phyloP scores from a whole-genome alignment of 2,329 filamentous ascomycete genomes.

The Colletotrichum magnum region DNA sequence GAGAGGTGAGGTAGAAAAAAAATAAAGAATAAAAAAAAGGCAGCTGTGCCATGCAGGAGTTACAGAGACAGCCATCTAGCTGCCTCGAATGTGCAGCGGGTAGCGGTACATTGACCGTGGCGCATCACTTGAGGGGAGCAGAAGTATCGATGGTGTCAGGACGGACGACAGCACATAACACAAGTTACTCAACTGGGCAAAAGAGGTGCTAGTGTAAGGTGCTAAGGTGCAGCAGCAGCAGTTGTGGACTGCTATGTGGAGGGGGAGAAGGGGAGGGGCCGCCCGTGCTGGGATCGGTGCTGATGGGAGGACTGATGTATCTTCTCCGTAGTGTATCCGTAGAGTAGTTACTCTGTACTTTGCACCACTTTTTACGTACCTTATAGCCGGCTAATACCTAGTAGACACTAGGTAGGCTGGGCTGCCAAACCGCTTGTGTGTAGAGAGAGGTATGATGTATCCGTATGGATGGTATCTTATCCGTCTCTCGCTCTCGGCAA shows the following conservation, averaged over 20 bases:
- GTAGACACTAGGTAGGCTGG: too few relatives aligned
- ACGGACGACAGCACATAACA: conserved; percentile 1
- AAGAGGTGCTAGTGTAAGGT: not conserved
- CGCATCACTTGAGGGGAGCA: not conserved
- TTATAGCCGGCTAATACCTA: too few relatives aligned
- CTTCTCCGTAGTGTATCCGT: not conserved
- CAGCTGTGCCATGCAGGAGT: not conserved
- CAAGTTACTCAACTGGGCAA: not conserved
- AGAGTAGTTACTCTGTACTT: conserved; percentile 3
- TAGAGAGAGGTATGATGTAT: too few relatives aligned
- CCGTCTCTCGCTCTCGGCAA: too few relatives aligned
- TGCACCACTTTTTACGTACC: not conserved
- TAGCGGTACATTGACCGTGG: not conserved
- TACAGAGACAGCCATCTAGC: too few relatives aligned
- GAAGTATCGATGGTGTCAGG: not conserved
- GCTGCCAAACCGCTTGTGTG: too few relatives aligned
- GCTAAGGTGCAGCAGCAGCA: conserved; percentile 1
- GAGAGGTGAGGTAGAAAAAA: not conserved
- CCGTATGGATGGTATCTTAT: too few relatives aligned
- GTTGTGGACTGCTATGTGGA: conserved; percentile 4
- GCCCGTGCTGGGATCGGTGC: conserved; percentile 34
- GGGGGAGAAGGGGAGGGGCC: conserved; percentile 20
- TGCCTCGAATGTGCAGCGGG: not conserved
- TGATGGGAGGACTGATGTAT: conserved; percentile 24
- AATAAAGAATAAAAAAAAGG: not conserved